Conservation (phyloP, 805 yeast species). For the Lipomyces spencermartinsiae region DNA sequence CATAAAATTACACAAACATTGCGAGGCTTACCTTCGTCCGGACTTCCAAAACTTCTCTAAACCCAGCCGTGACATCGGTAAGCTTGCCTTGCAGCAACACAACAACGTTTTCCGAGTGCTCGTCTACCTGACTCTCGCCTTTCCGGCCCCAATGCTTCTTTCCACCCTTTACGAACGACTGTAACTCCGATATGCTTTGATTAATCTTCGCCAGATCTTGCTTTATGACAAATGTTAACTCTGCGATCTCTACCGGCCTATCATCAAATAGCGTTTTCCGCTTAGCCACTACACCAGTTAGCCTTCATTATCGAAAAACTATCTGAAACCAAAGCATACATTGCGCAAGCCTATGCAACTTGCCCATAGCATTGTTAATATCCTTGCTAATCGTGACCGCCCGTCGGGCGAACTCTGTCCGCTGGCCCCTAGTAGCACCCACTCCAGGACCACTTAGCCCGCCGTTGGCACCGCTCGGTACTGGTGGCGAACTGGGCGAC, state of each 20-base stretch:
- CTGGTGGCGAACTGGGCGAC: slow-evolving; percentile 28
- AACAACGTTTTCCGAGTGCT: slow-evolving; percentile 84
- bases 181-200: slow-evolving; percentile 67
- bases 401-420: slow-evolving; percentile 65
- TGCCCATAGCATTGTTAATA: slow-evolving; percentile 81
- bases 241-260: slow-evolving; percentile 91
- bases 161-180: slow-evolving; percentile 53
- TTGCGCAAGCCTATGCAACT: slow-evolving; percentile 78
- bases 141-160: slow-evolving; percentile 47
- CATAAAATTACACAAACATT: background rate
- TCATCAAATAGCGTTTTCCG: slow-evolving; percentile 92
- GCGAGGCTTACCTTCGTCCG: slow-evolving; percentile 62
- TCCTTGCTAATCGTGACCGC: slow-evolving; percentile 89
- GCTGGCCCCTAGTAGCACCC: slow-evolving; percentile 39
- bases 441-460: slow-evolving; percentile 18
- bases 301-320: background rate
- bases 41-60: slow-evolving; percentile 84
- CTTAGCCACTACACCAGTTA: slow-evolving; percentile 64
- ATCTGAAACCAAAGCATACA: slow-evolving; percentile 38
- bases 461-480: slow-evolving; percentile 12
- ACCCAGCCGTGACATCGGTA: slow-evolving; percentile 90
- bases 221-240: slow-evolving; percentile 78
- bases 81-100: slow-evolving; percentile 86
- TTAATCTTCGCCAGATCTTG: slow-evolving; percentile 88
- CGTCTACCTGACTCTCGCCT: slow-evolving; percentile 64